Evolutionary conservation across 1,284 basidiomycete genomes (phyloP).

Genomic region (Paramarasmius palmivorus): DNA sequence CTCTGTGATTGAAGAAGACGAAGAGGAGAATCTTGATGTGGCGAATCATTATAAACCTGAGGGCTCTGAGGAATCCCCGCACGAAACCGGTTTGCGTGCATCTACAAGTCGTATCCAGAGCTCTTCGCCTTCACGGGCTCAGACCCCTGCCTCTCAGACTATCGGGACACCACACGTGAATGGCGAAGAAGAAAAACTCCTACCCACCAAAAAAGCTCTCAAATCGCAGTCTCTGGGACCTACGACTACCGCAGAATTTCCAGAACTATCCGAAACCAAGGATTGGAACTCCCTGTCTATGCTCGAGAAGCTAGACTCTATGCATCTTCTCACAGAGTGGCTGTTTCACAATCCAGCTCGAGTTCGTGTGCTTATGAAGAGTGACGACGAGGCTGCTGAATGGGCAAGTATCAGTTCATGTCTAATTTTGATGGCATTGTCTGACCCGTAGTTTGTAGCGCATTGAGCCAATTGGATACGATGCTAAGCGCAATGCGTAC

Average conservation of each 20-base stretch:
- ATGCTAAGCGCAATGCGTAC: constrained; percentile 80
- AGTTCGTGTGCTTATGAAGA: constrained; percentile 70
- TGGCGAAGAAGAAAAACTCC: constrained; percentile 3
- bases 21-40: constrained; percentile 12
- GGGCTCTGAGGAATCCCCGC: constrained; percentile 1
- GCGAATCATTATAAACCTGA: too few species aligned
- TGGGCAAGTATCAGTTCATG: constrained; percentile 80
- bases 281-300: constrained; percentile 73
- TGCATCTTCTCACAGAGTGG: constrained; percentile 77
- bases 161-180: constrained; percentile 7
- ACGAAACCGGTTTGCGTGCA: not conserved
- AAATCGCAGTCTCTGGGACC: constrained; percentile 2
- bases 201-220: not conserved
- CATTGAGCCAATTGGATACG: constrained; percentile 86
- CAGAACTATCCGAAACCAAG: constrained; percentile 37
- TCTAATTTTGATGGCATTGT: too few species aligned
- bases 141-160: constrained; percentile 1
- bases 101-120: constrained; percentile 1
- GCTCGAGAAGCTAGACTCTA: constrained; percentile 75
- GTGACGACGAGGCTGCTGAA: constrained; percentile 69
- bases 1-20: constrained; percentile 20
- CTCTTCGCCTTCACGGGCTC: not conserved
- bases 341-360: constrained; percentile 75
- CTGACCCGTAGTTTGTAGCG: too few species aligned
- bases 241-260: not conserved